A percentile compares a stretch with the other conserved stretches of the same genome.
Evolutionary conservation across 257 asterid genomes (phyloP).

Genomic region (Lycium ferocissimum): DNA sequence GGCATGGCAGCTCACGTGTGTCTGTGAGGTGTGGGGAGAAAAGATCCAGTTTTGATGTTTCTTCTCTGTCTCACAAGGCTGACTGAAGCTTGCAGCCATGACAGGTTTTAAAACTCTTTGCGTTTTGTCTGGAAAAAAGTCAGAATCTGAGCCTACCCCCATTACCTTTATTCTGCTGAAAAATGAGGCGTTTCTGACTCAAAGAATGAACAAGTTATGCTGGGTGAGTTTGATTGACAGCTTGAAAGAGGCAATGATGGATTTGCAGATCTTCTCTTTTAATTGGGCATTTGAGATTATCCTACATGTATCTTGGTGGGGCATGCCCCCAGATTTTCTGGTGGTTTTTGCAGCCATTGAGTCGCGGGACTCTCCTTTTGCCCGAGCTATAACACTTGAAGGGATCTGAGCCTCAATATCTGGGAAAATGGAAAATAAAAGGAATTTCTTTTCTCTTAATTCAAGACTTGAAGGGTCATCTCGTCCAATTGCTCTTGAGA

Average conservation of each 20-base stretch:
- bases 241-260: conserved; percentile 24
- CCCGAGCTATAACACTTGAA: not conserved
- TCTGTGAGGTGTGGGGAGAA: not conserved
- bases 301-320: conserved; percentile 39
- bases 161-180: too few species aligned
- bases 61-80: not conserved
- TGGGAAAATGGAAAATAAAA: too few species aligned
- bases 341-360: conserved; percentile 42
- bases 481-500: not conserved
- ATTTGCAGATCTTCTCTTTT: not conserved
- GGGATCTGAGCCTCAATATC: not conserved
- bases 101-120: not conserved
- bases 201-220: too few species aligned
- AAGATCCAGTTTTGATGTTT: not conserved
- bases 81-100: not conserved
- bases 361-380: not conserved
- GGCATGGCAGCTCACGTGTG: not conserved
- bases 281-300: conserved; percentile 15
- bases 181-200: too few species aligned
- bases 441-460: too few species aligned
- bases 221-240: too few species aligned
- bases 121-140: too few species aligned
- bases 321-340: not conserved
- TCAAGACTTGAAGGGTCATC: too few species aligned
- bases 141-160: too few species aligned